Evolutionary conservation across 495 filamentous ascomycete species (phyloP).

Genomic region (Neurospora sp.): DNA sequence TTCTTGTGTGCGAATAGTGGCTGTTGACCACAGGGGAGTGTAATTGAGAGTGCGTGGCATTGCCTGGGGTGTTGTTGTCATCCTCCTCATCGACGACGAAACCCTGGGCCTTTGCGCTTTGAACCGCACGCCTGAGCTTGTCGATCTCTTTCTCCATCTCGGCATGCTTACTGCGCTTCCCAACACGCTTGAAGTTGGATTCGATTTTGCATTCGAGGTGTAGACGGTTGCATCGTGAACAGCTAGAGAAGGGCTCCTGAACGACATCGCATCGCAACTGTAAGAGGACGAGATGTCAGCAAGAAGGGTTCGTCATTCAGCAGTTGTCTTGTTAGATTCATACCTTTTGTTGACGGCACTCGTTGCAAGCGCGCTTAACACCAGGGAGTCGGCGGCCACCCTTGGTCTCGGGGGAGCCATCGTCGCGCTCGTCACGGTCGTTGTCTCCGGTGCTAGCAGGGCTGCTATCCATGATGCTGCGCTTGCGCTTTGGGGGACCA

Average conservation of each 20-base stretch:
- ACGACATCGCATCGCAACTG: conserved; percentile 81
- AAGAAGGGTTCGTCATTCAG: background rate
- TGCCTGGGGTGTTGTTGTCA: conserved; percentile 11
- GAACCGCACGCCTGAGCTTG: conserved; percentile 36
- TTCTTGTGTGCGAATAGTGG: conserved; percentile 44
- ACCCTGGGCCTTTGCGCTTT: conserved; percentile 37
- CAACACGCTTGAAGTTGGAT: conserved; percentile 85
- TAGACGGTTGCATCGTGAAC: conserved; percentile 74
- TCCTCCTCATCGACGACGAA: conserved; percentile 42
- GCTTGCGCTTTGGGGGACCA: conserved; percentile 37
- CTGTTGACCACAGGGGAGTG: conserved; percentile 48
- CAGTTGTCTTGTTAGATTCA: background rate
- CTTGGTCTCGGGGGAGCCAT: conserved; percentile 22
- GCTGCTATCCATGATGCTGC: conserved; percentile 48
- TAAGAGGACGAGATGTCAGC: conserved; percentile 17
- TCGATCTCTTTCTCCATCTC: conserved; percentile 88
- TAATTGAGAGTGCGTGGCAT: conserved; percentile 35
- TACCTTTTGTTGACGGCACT: conserved; percentile 89
- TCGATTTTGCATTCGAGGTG: conserved; percentile 87
- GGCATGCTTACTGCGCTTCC: conserved; percentile 81
- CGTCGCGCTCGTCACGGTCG: conserved; percentile 56
- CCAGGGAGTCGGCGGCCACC: conserved; percentile 37
- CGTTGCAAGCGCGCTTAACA: conserved; percentile 85
- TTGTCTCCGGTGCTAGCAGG: conserved; percentile 58
- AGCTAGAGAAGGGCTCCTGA: conserved; percentile 72